These are phyloP conservation scores for Somion occarium DNA, from an alignment of 1,284 basidiomycete species.

Conservation along the genomic window DNA sequence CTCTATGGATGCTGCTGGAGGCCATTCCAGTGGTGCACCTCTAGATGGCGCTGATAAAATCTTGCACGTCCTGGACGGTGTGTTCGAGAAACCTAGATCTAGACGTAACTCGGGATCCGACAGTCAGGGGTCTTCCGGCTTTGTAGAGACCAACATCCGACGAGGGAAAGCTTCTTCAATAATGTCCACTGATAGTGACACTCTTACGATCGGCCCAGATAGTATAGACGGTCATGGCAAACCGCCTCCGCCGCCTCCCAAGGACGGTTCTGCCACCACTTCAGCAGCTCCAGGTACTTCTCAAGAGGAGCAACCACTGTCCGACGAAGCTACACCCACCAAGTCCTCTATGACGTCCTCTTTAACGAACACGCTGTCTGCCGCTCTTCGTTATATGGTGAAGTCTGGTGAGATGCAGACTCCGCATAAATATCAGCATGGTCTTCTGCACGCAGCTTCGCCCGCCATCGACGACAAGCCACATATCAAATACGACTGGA, in stretches of 20 bases:
- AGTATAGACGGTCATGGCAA: slow-evolving; percentile 8
- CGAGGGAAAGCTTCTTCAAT: slow-evolving; percentile 36
- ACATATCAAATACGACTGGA: slow-evolving; percentile 78
- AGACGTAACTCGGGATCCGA: slow-evolving; percentile 21
- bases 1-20: slow-evolving; percentile 45
- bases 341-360: slow-evolving; percentile 37
- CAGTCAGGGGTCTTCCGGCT: slow-evolving; percentile 21
- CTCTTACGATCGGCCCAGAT: slow-evolving; percentile 30
- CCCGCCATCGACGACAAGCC: slow-evolving; percentile 58
- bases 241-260: slow-evolving; percentile 26
- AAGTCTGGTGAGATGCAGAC: slow-evolving; percentile 31
- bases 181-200: slow-evolving; percentile 33
- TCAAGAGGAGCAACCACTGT: slow-evolving; percentile 6
- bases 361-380: slow-evolving; percentile 47
- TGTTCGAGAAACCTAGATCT: slow-evolving; percentile 15
- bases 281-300: slow-evolving; percentile 7
- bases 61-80: slow-evolving; percentile 43
- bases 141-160: slow-evolving; percentile 36
- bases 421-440: slow-evolving; percentile 39
- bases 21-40: slow-evolving; percentile 35
- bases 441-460: slow-evolving; percentile 39
- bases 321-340: slow-evolving; percentile 5
- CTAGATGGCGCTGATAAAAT: slow-evolving; percentile 41
- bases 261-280: slow-evolving; percentile 16
- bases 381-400: slow-evolving; percentile 55